These are phyloP conservation scores for Lepiota brunneoincarnata DNA, from an alignment of 768 basidiomycete species.

Conservation along the genomic window DNA sequence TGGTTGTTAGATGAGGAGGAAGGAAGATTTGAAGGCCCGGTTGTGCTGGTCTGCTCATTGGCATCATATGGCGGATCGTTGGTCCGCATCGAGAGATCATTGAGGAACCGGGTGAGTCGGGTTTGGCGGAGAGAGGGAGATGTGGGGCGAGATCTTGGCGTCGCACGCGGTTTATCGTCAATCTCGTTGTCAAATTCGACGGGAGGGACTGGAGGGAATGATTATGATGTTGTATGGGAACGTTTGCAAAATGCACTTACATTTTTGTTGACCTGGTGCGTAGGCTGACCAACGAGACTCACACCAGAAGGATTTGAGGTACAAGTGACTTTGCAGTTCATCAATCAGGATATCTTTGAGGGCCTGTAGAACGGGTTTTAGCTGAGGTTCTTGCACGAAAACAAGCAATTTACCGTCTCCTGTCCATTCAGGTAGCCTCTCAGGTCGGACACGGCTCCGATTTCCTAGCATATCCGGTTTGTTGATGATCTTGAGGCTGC, in stretches of 20 bases:
- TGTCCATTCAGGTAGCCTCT: slow-evolving; percentile 81
- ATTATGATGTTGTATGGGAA: neutral
- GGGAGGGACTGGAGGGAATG: slow-evolving; percentile 48
- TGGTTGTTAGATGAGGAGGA: slow-evolving; percentile 18
- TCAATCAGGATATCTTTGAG: slow-evolving; percentile 91
- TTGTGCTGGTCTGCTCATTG: slow-evolving; percentile 34
- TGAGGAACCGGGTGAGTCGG: slow-evolving; percentile 61
- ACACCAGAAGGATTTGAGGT: slow-evolving; percentile 95
- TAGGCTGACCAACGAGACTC: slow-evolving; percentile 91
- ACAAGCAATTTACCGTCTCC: slow-evolving; percentile 60
- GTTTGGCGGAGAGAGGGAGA: slow-evolving; percentile 39
- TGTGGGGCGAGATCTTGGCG: slow-evolving; percentile 35
- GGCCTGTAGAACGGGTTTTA: slow-evolving; percentile 46
- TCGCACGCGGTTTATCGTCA: slow-evolving; percentile 24
- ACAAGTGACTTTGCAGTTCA: slow-evolving; percentile 95
- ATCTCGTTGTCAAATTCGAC: slow-evolving; percentile 62
- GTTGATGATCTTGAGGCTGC: slow-evolving; percentile 87
- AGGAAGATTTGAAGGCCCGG: slow-evolving; percentile 21
- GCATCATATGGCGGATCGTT: slow-evolving; percentile 78
- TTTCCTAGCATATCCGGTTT: slow-evolving; percentile 91
- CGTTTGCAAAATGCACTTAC: slow-evolving; percentile 48
- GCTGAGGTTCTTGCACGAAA: neutral
- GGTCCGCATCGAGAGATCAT: slow-evolving; percentile 62
- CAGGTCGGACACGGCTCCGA: slow-evolving; percentile 91
- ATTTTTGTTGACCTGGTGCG: slow-evolving; percentile 67